Conservation (phyloP, 2,329 filamentous ascomycete species). For the Graphium sp. region DNA sequence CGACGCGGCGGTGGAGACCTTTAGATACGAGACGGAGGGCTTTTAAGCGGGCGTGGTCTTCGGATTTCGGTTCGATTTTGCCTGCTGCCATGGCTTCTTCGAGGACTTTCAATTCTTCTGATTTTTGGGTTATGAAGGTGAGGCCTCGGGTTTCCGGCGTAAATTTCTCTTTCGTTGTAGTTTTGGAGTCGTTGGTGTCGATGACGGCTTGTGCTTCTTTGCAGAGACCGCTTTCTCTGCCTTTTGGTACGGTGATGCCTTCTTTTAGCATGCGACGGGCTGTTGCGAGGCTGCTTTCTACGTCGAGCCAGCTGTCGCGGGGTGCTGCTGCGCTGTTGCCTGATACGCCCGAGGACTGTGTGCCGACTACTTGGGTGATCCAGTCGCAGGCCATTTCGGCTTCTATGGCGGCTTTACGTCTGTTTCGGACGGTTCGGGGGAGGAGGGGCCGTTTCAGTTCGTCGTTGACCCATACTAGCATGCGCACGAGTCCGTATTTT, state of each 20-base stretch:
- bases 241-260: conserved; percentile 23
- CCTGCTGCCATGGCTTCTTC: conserved; percentile 11
- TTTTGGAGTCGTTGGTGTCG: conserved; percentile 7
- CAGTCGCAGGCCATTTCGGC: conserved; percentile 43
- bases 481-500: conserved; percentile 60
- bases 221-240: conserved; percentile 20
- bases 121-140: conserved; percentile 12
- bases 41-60: conserved; percentile 9
- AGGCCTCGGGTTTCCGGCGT: too few relatives aligned
- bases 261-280: conserved; percentile 23
- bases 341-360: conserved; percentile 13
- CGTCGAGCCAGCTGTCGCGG: conserved; percentile 30
- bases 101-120: conserved; percentile 22
- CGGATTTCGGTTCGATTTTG: neutral
- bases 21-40: conserved; percentile 12
- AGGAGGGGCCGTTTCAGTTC: conserved; percentile 41
- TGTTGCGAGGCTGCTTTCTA: conserved; percentile 21
- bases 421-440: conserved; percentile 37
- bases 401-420: conserved; percentile 40
- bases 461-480: conserved; percentile 56
- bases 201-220: conserved; percentile 9
- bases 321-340: conserved; percentile 8
- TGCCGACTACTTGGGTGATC: conserved; percentile 38
- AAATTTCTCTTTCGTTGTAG: too few relatives aligned
- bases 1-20: conserved; percentile 8